phyloP scores from a whole-genome alignment of 129 eudicot genomes.

The Solidago caesia region DNA sequence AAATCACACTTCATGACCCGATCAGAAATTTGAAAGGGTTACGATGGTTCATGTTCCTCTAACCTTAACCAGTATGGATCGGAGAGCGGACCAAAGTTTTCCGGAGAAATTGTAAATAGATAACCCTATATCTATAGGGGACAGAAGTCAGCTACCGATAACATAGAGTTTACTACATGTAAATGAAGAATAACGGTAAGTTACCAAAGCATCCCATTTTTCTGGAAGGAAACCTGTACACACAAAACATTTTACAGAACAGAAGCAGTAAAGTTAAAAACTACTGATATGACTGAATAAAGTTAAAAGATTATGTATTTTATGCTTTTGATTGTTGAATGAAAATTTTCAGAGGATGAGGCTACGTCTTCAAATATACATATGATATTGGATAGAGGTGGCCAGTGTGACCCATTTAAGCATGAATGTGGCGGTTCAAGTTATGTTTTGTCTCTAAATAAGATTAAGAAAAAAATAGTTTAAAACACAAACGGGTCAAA shows the following conservation, averaged over 20 bases:
- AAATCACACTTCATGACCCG: background rate
- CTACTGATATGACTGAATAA: no score
- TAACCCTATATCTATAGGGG: background rate
- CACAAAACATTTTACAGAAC: conserved; percentile 3
- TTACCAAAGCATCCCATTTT: conserved; percentile 81
- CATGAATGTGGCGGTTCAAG: no score
- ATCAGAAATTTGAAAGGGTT: background rate
- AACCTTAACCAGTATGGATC: background rate
- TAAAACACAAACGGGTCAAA: no score
- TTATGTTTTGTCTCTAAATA: no score
- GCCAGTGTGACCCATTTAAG: no score
- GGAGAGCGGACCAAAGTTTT: background rate
- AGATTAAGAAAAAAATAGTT: no score
- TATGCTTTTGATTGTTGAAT: no score
- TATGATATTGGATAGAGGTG: no score
- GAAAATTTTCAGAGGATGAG: no score
- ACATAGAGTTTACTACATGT: conserved; percentile 15
- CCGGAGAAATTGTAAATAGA: background rate
- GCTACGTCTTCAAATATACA: no score
- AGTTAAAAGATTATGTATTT: no score
- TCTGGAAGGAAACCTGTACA: conserved; percentile 79
- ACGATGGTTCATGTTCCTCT: conserved; percentile 4
- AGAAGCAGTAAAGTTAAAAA: background rate
- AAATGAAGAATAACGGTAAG: conserved; percentile 77
- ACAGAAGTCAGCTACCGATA: conserved; percentile 4